Evolutionary conservation across 2,329 filamentous ascomycete species (phyloP).

Genomic region (Claviceps paspali): DNA sequence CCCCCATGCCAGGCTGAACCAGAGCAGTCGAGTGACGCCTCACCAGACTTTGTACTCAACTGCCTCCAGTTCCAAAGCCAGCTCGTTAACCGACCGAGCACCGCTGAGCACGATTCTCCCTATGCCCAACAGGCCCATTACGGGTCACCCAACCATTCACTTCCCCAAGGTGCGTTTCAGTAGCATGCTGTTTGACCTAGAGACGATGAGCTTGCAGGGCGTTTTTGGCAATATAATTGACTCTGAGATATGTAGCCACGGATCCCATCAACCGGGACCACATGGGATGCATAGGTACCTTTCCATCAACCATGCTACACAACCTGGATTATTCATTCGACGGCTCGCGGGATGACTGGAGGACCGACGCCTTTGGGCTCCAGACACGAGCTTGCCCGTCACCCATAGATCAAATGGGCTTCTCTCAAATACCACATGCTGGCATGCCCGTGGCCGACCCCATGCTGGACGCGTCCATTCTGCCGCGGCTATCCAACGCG

Average conservation of each 20-base stretch:
- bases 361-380: constrained; percentile 6
- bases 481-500: neutral
- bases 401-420: constrained; percentile 4
- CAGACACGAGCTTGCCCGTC: constrained; percentile 6
- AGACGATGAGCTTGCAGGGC: neutral
- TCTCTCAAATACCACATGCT: neutral
- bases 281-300: constrained; percentile 5
- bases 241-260: neutral
- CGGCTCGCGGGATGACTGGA: constrained; percentile 8
- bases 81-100: constrained; percentile 11
- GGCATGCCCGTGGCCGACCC: neutral
- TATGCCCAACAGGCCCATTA: constrained; percentile 3
- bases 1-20: constrained; percentile 6
- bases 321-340: constrained; percentile 11
- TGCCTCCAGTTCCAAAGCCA: constrained; percentile 14
- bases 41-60: constrained; percentile 12
- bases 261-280: constrained; percentile 8
- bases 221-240: neutral
- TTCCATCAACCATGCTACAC: constrained; percentile 6
- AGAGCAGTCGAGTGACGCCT: constrained; percentile 6
- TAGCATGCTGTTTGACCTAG: no score
- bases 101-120: constrained; percentile 7
- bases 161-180: constrained; percentile 4
- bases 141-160: neutral
- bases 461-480: neutral